These are phyloP conservation scores for Pluteus cervinus DNA, from an alignment of 768 basidiomycete species.

Conservation along the genomic window DNA sequence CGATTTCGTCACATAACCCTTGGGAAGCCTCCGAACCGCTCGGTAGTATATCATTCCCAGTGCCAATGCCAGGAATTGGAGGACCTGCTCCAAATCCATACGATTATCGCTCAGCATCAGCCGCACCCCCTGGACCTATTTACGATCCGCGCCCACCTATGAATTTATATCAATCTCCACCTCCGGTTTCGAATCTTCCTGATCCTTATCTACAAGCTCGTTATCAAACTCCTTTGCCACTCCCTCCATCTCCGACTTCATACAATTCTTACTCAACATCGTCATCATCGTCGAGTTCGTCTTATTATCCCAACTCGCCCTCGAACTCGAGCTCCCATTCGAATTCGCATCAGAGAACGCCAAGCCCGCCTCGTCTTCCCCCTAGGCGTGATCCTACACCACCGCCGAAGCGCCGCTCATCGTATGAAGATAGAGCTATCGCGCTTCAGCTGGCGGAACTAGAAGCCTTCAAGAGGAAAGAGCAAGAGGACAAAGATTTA, in stretches of 20 bases:
- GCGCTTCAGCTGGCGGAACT: conserved; percentile 31
- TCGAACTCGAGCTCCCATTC: too few species aligned
- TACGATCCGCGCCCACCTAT: conserved; percentile 2
- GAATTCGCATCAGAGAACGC: too few species aligned
- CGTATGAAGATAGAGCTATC: conserved; percentile 27
- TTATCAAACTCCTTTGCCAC: conserved; percentile 49
- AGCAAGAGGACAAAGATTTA: conserved; percentile 37
- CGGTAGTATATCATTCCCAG: too few species aligned
- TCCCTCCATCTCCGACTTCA: conserved; percentile 36
- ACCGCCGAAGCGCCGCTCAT: conserved; percentile 14
- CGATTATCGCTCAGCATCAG: too few species aligned
- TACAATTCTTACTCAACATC: too few species aligned
- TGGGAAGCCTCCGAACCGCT: too few species aligned
- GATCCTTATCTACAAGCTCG: conserved; percentile 40
- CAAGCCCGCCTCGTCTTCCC: conserved; percentile 12
- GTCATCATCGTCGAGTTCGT: too few species aligned
- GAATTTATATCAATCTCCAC: background rate
- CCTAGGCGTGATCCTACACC: conserved; percentile 6
- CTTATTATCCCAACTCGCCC: too few species aligned
- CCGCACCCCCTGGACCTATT: background rate
- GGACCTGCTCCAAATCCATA: too few species aligned
- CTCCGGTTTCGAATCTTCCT: conserved; percentile 17
- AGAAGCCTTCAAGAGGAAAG: conserved; percentile 27
- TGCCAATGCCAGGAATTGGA: too few species aligned
- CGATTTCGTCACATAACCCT: too few species aligned